Evolutionary conservation across 768 basidiomycete species (phyloP).

Genomic region (Mycena epipterygia): DNA sequence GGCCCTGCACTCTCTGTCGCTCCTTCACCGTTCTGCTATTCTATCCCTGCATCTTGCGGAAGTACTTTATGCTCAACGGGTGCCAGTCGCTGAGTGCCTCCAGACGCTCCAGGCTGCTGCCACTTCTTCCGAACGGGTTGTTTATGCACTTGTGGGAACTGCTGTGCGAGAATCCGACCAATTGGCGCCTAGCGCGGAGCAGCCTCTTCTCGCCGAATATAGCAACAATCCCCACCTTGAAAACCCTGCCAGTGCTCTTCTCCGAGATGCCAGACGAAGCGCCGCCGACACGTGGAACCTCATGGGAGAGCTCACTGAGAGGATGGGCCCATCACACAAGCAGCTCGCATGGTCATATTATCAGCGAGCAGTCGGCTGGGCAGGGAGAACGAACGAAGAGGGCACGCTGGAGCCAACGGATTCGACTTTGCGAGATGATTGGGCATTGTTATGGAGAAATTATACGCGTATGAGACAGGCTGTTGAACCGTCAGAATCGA

Average conservation of each 20-base stretch:
- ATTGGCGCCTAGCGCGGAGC: constrained; percentile 51
- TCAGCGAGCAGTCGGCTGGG: constrained; percentile 77
- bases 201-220: constrained; percentile 59
- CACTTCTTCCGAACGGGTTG: constrained; percentile 76
- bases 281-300: constrained; percentile 85
- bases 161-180: constrained; percentile 45
- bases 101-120: constrained; percentile 73
- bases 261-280: constrained; percentile 78
- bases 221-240: constrained; percentile 63
- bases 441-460: constrained; percentile 72
- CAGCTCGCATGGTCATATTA: constrained; percentile 69
- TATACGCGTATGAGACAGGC: constrained; percentile 63
- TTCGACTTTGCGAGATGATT: constrained; percentile 70
- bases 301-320: constrained; percentile 75
- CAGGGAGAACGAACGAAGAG: constrained; percentile 59
- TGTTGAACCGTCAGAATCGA: constrained; percentile 1
- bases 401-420: constrained; percentile 60
- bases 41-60: constrained; percentile 82
- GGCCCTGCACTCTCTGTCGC: constrained; percentile 72
- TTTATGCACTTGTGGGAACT: constrained; percentile 62
- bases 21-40: constrained; percentile 82
- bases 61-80: constrained; percentile 67
- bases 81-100: constrained; percentile 60
- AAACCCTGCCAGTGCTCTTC: constrained; percentile 66
- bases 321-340: constrained; percentile 50